Percentiles rank a stretch among this genome's conserved stretches.
phyloP scores from a whole-genome alignment of 2,329 filamentous ascomycete species.

The Penicillium freii region DNA sequence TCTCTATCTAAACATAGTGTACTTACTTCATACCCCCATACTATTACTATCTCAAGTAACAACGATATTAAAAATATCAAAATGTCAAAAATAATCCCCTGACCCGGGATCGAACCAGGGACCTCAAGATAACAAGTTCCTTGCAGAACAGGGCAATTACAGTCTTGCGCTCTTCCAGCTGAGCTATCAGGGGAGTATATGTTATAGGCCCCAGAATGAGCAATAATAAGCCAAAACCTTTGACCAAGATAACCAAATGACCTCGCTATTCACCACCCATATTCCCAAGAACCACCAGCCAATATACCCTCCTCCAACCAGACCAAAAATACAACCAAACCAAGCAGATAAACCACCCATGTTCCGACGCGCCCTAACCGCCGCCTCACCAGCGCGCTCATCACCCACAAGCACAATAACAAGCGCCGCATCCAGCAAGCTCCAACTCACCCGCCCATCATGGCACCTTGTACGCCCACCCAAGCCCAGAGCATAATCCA shows the following conservation, averaged over 20 bases:
- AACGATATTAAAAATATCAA: background rate
- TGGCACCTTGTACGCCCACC: constrained; percentile 17
- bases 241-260: background rate
- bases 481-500: background rate
- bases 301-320: background rate
- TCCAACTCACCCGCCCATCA: constrained; percentile 13
- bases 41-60: too few relatives aligned
- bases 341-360: constrained; percentile 1
- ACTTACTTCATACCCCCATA: too few relatives aligned
- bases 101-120: constrained; percentile 7
- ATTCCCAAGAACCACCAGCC: background rate
- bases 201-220: rapidly evolving
- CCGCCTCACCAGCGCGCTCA: constrained; percentile 16
- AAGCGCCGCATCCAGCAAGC: constrained; percentile 7
- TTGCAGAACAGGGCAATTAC: background rate
- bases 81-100: background rate
- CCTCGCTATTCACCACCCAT: background rate
- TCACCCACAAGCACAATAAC: constrained; percentile 4
- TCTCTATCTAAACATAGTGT: too few relatives aligned
- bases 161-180: constrained; percentile 10
- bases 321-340: background rate
- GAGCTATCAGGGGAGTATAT: constrained; percentile 2
- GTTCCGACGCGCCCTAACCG: constrained; percentile 16
- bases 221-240: rapidly evolving
- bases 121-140: constrained; percentile 4